Percentiles rank a stretch among this genome's conserved stretches.
Evolutionary conservation across 73 alveolate genomes (phyloP).

Genomic region (Symbiodinium natans): DNA sequence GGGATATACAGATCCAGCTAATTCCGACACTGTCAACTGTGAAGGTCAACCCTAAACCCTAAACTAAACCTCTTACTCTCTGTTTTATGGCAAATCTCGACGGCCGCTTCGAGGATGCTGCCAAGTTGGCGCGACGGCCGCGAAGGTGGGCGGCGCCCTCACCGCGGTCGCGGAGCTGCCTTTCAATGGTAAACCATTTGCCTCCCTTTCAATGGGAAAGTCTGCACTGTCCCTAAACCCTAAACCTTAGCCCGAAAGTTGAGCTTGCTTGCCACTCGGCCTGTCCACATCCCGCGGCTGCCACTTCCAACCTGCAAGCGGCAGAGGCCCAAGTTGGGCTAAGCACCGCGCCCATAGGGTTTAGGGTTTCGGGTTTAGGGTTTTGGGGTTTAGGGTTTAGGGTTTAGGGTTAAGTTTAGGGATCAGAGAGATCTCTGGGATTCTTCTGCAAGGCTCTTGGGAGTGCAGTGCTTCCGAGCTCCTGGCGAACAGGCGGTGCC

Average conservation of each 20-base stretch:
- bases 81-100: too few species aligned
- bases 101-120: too few species aligned
- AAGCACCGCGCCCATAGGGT: too few species aligned
- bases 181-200: background rate
- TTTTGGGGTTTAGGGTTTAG: too few species aligned
- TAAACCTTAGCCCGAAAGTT: too few species aligned
- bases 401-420: too few species aligned
- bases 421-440: background rate
- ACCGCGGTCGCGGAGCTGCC: conserved; percentile 65
- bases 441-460: background rate
- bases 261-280: too few species aligned
- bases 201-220: too few species aligned
- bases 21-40: too few species aligned
- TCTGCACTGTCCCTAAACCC: too few species aligned
- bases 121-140: conserved; percentile 67
- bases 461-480: background rate
- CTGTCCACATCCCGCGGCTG: background rate
- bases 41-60: background rate
- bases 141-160: conserved; percentile 56
- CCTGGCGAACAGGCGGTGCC: background rate
- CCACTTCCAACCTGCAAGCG: background rate
- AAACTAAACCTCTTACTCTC: background rate
- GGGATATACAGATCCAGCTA: too few species aligned
- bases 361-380: too few species aligned
- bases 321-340: background rate